Evolutionary conservation across 1,139 yeast species (phyloP), one percentile per base, ranked within the genome.

Genomic region (Pichia sp.): DNA sequence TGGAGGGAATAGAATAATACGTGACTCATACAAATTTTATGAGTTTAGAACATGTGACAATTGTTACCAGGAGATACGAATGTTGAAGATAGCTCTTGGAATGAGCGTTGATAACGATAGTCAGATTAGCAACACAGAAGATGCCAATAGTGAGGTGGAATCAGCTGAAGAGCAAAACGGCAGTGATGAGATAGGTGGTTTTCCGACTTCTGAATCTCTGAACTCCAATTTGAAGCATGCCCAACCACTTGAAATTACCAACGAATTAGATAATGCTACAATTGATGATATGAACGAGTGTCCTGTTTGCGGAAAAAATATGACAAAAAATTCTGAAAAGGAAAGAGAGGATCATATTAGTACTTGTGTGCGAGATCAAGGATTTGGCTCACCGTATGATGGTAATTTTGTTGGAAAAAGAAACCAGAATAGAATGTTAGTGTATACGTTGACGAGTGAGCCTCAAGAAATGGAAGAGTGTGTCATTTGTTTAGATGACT

Each of bases 401-500:
- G 39, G 34, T 6, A 24, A 30, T 5, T 23, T 42, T 33, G 21
- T 30, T 10, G 32, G 32, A 4, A 59, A 61, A 34, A 61, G 74
- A 32, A 59, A 68, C 20, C 69, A 72, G 37, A 88, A 88, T 58
- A 72, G 95, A 50, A 89, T 91, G 96, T 68, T 88, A 83, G 58
- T 74, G 73, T 46, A 72, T 89, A 37, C 84, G 5, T 25, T 36
- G 5, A 28, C 23, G 3, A 45, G 52, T 18, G 54, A 64, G 28
- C 58, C 50, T 17, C 78, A 71, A 32, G 69, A 71, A 2, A 26
- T 26, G 37, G 37, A 71, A 35, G 98, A 91, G 58, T 91, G 99
- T 61, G 91, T 88, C 9, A 89, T 91, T 32, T 91, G 99, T 59
- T 74, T 89, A 50, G 98, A 91, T 56, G 95, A 84, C 26, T 75